A percentile compares a stretch with the other conserved stretches of the same genome.
Conservation (phyloP, 352 stramenopile genomes). For the Pythium brachiatum region DNA sequence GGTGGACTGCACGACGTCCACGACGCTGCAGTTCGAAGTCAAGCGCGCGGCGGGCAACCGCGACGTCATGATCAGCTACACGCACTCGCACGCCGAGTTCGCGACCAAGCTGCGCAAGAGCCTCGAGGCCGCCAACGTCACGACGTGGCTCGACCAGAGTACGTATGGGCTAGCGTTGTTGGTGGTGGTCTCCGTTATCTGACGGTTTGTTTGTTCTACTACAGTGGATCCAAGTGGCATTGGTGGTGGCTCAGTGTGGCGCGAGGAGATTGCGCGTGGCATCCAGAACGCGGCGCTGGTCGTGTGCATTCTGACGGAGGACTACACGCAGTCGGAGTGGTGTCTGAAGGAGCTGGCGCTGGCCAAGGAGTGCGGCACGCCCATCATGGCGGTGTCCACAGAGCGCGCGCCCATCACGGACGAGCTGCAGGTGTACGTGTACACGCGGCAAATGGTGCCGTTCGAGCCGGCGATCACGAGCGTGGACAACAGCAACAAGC, state of each 20-base stretch:
- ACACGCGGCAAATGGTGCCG: conserved; percentile 80
- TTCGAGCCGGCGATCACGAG: conserved; percentile 71
- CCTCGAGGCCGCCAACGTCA: conserved; percentile 72
- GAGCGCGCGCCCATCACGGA: conserved; percentile 57
- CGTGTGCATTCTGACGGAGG: conserved; percentile 69
- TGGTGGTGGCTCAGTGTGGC: conserved; percentile 74
- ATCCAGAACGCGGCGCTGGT: conserved; percentile 76
- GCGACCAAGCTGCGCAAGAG: conserved; percentile 63
- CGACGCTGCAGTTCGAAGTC: conserved; percentile 78
- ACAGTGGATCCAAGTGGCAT: conserved; percentile 75
- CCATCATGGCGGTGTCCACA: conserved; percentile 66
- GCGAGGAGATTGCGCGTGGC: conserved; percentile 75
- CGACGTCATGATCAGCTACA: conserved; percentile 89
- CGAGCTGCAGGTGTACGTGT: conserved; percentile 83
- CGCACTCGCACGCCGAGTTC: conserved; percentile 76
- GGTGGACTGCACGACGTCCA: conserved; percentile 81
- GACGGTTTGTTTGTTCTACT: not conserved
- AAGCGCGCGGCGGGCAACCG: conserved; percentile 73
- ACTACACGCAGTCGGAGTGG: conserved; percentile 73
- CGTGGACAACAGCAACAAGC: conserved; percentile 50
- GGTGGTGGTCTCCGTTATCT: not conserved
- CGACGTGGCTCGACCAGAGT: conserved; percentile 76
- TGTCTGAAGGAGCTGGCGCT: conserved; percentile 79
- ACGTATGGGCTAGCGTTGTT: no score
- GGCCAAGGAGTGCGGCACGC: conserved; percentile 64